Percentiles rank a stretch among this genome's conserved stretches.
phyloP scores from a whole-genome alignment of 306 rosid species.

The Hippophae rhamnoides region DNA sequence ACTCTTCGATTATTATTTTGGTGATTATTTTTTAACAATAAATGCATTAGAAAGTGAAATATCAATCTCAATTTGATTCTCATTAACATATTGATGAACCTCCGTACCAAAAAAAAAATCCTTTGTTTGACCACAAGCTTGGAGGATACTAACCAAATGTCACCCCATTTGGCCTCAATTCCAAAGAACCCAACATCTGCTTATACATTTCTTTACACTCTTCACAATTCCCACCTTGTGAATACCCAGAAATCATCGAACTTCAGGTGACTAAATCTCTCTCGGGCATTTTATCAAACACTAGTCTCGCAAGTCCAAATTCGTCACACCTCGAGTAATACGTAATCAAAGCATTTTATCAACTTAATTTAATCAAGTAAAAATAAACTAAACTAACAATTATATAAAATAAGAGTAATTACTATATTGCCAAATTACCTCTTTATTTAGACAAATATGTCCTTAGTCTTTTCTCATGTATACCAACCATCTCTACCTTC shows the following conservation, averaged over 20 bases:
- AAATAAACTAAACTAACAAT: too few relatives aligned
- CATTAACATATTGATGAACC: slow-evolving; percentile 42
- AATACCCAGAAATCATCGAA: too few relatives aligned
- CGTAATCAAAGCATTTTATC: too few relatives aligned
- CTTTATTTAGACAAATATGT: slow-evolving; percentile 64
- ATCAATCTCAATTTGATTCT: slow-evolving; percentile 42
- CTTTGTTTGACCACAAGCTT: slow-evolving; percentile 76
- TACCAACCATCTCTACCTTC: slow-evolving; percentile 88
- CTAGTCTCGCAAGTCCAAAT: too few relatives aligned
- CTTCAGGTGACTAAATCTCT: too few relatives aligned
- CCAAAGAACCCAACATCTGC: slow-evolving; percentile 34
- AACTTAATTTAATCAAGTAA: too few relatives aligned
- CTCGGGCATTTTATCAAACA: too few relatives aligned
- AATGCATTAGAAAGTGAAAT: slow-evolving; percentile 21
- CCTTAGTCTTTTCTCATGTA: slow-evolving; percentile 77
- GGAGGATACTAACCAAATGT: slow-evolving; percentile 58
- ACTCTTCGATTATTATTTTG: too few relatives aligned
- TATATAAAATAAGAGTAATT: too few relatives aligned
- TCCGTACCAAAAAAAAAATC: slow-evolving; percentile 62
- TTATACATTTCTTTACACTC: slow-evolving; percentile 46
- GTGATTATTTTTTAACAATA: too few relatives aligned
- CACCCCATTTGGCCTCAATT: slow-evolving; percentile 42
- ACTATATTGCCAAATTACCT: slow-evolving; percentile 25
- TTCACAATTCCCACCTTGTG: too few relatives aligned
- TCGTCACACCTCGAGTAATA: too few relatives aligned